These are phyloP conservation scores for Neolentinus lepideus DNA, from an alignment of 1,284 basidiomycete species.

Conservation along the genomic window DNA sequence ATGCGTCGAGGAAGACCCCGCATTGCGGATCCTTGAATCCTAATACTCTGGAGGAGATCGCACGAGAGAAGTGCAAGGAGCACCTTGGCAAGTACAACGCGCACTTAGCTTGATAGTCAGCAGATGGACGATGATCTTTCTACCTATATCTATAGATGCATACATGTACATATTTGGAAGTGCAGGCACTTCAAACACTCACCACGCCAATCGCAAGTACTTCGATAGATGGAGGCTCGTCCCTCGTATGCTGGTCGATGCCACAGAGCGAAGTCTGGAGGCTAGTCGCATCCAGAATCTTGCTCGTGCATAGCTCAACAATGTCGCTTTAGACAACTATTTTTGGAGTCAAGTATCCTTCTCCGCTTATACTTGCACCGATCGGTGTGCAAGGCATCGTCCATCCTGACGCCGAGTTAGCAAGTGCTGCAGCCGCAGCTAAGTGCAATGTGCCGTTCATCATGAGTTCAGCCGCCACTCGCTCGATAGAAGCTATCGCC, in stretches of 20 bases:
- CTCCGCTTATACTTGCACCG: constrained; percentile 66
- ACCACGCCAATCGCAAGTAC: constrained; percentile 45
- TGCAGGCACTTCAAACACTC: constrained; percentile 54
- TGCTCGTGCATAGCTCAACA: background rate
- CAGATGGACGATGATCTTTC: constrained; percentile 5
- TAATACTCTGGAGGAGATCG: constrained; percentile 35
- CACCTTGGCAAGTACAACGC: constrained; percentile 22
- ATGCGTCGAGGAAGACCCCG: constrained; percentile 20
- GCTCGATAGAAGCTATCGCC: constrained; percentile 70
- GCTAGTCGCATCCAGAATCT: constrained; percentile 23
- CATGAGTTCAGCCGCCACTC: constrained; percentile 64
- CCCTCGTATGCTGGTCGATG: constrained; percentile 74
- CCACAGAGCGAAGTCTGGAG: constrained; percentile 55
- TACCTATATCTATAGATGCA: constrained; percentile 31
- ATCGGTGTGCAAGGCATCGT: constrained; percentile 72
- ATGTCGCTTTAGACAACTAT: constrained; percentile 44
- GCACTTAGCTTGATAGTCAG: constrained; percentile 8
- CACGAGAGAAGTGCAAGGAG: constrained; percentile 34
- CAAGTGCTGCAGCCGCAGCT: constrained; percentile 56
- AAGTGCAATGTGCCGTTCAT: constrained; percentile 62
- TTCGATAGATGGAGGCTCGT: constrained; percentile 58
- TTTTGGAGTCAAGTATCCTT: constrained; percentile 59
- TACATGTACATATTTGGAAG: constrained; percentile 58
- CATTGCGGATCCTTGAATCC: constrained; percentile 31
- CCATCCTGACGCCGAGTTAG: constrained; percentile 64